A percentile compares a stretch with the other conserved stretches of the same genome.
Evolutionary conservation across 441 rosid genomes (phyloP).

Genomic region (Populus hybrid): DNA sequence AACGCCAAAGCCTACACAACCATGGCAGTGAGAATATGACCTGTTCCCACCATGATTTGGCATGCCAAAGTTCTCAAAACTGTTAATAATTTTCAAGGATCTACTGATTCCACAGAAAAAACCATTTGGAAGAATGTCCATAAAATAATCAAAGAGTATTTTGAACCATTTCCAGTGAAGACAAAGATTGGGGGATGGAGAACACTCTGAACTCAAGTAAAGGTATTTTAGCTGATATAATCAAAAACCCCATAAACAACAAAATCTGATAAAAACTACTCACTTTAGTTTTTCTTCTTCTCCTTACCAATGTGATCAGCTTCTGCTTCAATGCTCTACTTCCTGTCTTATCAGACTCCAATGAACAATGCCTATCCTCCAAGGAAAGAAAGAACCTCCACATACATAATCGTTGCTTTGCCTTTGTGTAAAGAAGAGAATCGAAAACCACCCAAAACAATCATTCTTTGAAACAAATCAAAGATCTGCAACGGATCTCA

Average conservation of each 20-base stretch:
- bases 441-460: not conserved
- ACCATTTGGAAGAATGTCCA: constrained; percentile 21
- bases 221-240: constrained; percentile 16
- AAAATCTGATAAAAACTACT: not conserved
- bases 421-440: not conserved
- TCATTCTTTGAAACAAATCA: not conserved
- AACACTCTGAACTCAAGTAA: not conserved
- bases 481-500: not conserved
- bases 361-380: not conserved
- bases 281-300: not conserved
- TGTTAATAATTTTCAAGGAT: constrained; percentile 19
- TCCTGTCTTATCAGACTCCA: not conserved
- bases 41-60: constrained; percentile 23
- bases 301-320: not conserved
- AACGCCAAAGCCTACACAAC: constrained; percentile 6
- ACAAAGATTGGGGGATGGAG: constrained; percentile 20
- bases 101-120: constrained; percentile 8
- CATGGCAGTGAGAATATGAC: constrained; percentile 18
- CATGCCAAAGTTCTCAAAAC: not conserved
- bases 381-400: not conserved
- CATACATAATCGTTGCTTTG: not conserved
- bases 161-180: constrained; percentile 8
- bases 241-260: constrained; percentile 15
- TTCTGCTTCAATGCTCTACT: constrained; percentile 3
- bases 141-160: constrained; percentile 10